Base-by-base conservation (phyloP, 164 flowering plant genomes). In the Dillenia turbinata region DNA sequence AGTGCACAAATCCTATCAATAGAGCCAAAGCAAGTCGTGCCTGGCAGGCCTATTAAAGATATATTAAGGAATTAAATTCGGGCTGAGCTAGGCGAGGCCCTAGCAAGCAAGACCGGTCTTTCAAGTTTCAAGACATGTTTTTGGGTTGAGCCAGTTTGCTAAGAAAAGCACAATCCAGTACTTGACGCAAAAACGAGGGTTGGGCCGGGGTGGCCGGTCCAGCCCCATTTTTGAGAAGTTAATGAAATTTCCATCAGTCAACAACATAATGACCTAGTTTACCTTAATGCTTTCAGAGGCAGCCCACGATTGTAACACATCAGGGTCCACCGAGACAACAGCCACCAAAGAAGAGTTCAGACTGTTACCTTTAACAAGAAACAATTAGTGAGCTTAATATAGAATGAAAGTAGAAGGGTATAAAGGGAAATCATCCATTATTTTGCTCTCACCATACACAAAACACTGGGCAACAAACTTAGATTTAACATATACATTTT, bases 401-500 rank as follows among this genome's bases (percentile, higher is more conserved):
- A 50, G 56, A 57, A 64, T 54, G 15, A 57, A 12, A 55, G 16
- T 44, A 61, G 26, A n/a, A 12, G 19, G 8, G 9, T 12, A 5
- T 12, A 26, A 52, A 19, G 47, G 33, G 1, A 57, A 1, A 52
- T 45, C 13, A 17, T 47, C 10, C 51, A 54, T 49, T 19, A 13
- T 50, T 24, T 17, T 66, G 26, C 54, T 22, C 89, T 72, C 74
- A 90, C 98, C 98, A 77, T 94, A 83, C 13, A 91, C 77, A 78
- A 94, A 94, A 73, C 88, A 83, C 68, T 93, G 98, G 15, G 82
- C 77, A 59, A 90, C 82, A 74, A 83, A 90, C 61, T 86, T 86
- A 88, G 97, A 87, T 72, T 86, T 90, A 7, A 88, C 92, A 76
- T 93, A 89, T 9, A 89, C 97, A 69, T 93, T 93, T 73, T 90